Evolutionary conservation across 2,329 filamentous ascomycete genomes (phyloP).

Genomic region (Fusarium newnesense): DNA sequence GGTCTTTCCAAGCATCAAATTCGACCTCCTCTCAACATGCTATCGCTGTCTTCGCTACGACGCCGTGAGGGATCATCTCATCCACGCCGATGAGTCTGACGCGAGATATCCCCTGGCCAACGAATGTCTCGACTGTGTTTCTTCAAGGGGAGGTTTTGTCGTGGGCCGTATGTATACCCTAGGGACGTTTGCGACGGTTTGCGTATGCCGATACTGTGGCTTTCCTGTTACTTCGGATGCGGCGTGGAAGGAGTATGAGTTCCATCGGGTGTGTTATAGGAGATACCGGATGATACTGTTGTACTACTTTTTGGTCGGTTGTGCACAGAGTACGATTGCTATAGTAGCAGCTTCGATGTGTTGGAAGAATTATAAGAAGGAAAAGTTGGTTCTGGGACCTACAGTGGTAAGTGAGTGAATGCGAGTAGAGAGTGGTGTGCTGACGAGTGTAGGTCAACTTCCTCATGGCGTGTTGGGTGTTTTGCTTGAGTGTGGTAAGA

Average conservation of each 20-base stretch:
- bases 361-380: slow-evolving; percentile 51
- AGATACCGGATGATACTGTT: slow-evolving; percentile 52
- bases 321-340: slow-evolving; percentile 51
- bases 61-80: slow-evolving; percentile 45
- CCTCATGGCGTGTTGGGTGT: slow-evolving; percentile 49
- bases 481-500: slow-evolving; percentile 49
- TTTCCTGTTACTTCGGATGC: slow-evolving; percentile 48
- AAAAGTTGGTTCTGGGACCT: slow-evolving; percentile 47
- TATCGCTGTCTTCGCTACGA: slow-evolving; percentile 52
- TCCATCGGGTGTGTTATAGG: slow-evolving; percentile 53
- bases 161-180: slow-evolving; percentile 53
- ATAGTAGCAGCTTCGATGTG: slow-evolving; percentile 51
- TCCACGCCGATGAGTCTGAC: slow-evolving; percentile 46
- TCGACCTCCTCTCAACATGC: slow-evolving; percentile 52
- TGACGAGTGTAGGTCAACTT: slow-evolving; percentile 49
- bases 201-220: slow-evolving; percentile 59
- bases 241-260: slow-evolving; percentile 51
- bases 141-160: slow-evolving; percentile 48
- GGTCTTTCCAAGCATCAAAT: slow-evolving; percentile 50
- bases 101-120: slow-evolving; percentile 52
- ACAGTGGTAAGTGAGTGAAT: slow-evolving; percentile 46
- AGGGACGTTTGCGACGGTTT: slow-evolving; percentile 49
- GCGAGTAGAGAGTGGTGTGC: background rate
- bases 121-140: slow-evolving; percentile 54
- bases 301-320: slow-evolving; percentile 52